Evolutionary conservation across 2,329 filamentous ascomycete species (phyloP).

Genomic region (Dendrostoma leiphaemia): DNA sequence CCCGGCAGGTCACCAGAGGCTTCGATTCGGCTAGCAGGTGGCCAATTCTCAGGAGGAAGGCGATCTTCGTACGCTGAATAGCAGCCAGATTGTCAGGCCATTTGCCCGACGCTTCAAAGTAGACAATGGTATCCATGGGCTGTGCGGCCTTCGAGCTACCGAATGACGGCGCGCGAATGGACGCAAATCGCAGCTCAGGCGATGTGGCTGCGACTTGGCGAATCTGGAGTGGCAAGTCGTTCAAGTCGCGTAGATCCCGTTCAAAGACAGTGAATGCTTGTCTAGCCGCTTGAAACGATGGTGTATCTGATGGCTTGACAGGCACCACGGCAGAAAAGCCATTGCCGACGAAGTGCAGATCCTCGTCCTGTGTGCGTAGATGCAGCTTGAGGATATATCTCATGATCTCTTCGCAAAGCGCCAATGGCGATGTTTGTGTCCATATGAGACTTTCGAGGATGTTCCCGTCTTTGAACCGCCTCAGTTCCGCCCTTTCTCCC

Average conservation of each 20-base stretch:
- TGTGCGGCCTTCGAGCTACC: constrained; percentile 42
- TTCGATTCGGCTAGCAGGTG: constrained; percentile 65
- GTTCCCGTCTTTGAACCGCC: constrained; percentile 92
- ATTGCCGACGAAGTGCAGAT: constrained; percentile 50
- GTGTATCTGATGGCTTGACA: constrained; percentile 45
- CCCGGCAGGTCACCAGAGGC: constrained; percentile 57
- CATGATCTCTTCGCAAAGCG: constrained; percentile 78
- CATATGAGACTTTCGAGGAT: constrained; percentile 92
- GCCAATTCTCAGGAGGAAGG: constrained; percentile 77
- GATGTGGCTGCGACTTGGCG: constrained; percentile 75
- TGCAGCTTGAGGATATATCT: constrained; percentile 69
- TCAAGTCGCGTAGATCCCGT: constrained; percentile 70
- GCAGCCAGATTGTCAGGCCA: constrained; percentile 92
- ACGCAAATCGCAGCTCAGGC: constrained; percentile 72
- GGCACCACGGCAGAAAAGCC: constrained; percentile 49
- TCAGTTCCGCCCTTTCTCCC: constrained; percentile 89
- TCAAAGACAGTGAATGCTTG: constrained; percentile 73
- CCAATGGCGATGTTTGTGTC: constrained; percentile 60
- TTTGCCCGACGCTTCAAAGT: constrained; percentile 88
- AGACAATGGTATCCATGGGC: constrained; percentile 77
- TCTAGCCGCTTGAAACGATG: constrained; percentile 66
- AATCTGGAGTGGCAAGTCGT: constrained; percentile 83
- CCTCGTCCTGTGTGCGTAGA: constrained; percentile 56
- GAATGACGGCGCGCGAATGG: constrained; percentile 51
- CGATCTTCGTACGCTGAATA: constrained; percentile 91